Percentiles rank a stretch among this genome's conserved stretches.
Conservation (phyloP, 164 flowering plant species). For the Euptelea pleiosperma region DNA sequence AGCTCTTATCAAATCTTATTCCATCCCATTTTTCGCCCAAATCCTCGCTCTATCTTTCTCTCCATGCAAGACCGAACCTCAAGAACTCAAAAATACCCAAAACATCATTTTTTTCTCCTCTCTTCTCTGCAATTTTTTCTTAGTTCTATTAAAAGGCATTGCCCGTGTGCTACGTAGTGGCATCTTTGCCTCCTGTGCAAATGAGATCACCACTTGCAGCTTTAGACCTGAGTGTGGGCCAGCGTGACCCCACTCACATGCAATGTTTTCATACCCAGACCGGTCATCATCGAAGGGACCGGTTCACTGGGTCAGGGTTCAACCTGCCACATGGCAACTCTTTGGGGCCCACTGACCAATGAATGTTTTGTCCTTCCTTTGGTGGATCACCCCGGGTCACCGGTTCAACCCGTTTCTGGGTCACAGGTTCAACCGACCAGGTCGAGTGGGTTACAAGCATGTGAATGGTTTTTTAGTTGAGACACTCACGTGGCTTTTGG, state of each 20-base stretch:
- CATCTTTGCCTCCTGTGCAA: constrained; percentile 9
- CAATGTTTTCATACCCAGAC: too few species aligned
- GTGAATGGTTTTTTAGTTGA: neutral
- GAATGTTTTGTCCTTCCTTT: too few species aligned
- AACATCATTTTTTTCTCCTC: constrained; percentile 9
- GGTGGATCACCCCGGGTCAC: too few species aligned
- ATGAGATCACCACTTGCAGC: constrained; percentile 6
- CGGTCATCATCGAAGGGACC: too few species aligned
- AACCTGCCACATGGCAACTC: too few species aligned
- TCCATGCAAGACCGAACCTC: constrained; percentile 11
- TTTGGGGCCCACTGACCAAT: too few species aligned
- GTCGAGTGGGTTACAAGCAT: too few species aligned
- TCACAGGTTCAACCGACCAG: neutral
- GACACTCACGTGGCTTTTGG: too few species aligned
- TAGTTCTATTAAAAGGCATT: constrained; percentile 5
- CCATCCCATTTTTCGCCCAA: constrained; percentile 6
- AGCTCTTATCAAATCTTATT: constrained; percentile 7
- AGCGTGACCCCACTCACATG: neutral
- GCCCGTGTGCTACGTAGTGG: neutral
- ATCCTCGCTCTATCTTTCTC: constrained; percentile 8
- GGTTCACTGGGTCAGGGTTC: too few species aligned
- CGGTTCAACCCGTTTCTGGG: neutral
- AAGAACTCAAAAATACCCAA: neutral
- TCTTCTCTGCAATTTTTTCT: neutral
- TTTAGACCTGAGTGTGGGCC: neutral